Conservation (phyloP, 495 filamentous ascomycete genomes). For the Aspergillus haitiensis region DNA sequence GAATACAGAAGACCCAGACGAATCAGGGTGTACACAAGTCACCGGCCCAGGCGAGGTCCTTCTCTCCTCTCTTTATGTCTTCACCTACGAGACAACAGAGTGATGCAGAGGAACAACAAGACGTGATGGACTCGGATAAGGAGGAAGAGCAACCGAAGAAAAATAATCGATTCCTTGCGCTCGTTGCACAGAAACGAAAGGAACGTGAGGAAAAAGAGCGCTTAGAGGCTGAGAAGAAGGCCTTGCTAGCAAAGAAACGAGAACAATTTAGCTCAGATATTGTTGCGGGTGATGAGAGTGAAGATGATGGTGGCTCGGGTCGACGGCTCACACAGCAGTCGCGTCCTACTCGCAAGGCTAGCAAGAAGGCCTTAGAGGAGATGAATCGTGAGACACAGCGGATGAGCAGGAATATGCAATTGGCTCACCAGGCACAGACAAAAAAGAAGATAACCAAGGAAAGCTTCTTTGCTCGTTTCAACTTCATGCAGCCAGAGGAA, state of each 20-base stretch:
- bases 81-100: slow-evolving; percentile 25
- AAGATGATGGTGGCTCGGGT: slow-evolving; percentile 57
- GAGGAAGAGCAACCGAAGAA: slow-evolving; percentile 47
- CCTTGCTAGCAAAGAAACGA: slow-evolving; percentile 38
- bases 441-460: slow-evolving; percentile 90
- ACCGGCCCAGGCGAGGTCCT: slow-evolving; percentile 28
- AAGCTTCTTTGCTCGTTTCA: slow-evolving; percentile 81
- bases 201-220: slow-evolving; percentile 67
- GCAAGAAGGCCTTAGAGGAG: slow-evolving; percentile 95
- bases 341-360: slow-evolving; percentile 78
- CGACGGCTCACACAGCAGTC: slow-evolving; percentile 62
- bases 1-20: slow-evolving; percentile 18
- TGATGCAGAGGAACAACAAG: slow-evolving; percentile 15
- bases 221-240: slow-evolving; percentile 55
- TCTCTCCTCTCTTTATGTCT: slow-evolving; percentile 46
- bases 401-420: slow-evolving; percentile 82
- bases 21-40: slow-evolving; percentile 19
- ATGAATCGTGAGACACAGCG: slow-evolving; percentile 92
- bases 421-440: slow-evolving; percentile 85
- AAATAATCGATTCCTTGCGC: slow-evolving; percentile 62
- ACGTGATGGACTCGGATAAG: slow-evolving; percentile 33
- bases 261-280: slow-evolving; percentile 42
- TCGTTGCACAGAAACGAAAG: slow-evolving; percentile 68
- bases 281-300: slow-evolving; percentile 39
- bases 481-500: slow-evolving; percentile 55